Percentiles rank a stretch among this genome's conserved stretches.
These are phyloP conservation scores for Quercus tomentella DNA, from an alignment of 331 rosid genomes.

Conservation along the genomic window DNA sequence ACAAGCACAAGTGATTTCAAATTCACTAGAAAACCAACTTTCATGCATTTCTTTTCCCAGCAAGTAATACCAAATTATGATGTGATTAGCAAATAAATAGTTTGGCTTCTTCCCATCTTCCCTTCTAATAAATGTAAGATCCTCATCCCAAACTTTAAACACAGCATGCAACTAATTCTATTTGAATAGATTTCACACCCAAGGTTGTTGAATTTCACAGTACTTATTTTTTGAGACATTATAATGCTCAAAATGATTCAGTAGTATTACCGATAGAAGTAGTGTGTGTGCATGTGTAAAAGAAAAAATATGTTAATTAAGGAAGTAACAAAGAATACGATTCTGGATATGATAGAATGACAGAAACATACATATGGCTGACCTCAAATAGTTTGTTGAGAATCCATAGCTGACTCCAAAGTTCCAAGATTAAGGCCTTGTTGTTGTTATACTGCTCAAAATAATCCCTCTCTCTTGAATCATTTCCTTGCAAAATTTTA, in stretches of 20 bases:
- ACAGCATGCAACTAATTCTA: not conserved
- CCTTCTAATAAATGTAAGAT: not conserved
- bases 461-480: not conserved
- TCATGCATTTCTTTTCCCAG: not conserved
- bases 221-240: not conserved
- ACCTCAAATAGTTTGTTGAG: no score
- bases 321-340: no score
- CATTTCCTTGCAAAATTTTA: not conserved
- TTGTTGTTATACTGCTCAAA: not conserved
- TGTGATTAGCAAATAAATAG: not conserved
- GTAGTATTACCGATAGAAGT: not conserved
- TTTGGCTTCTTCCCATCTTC: not conserved
- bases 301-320: not conserved
- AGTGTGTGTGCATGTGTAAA: not conserved
- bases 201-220: not conserved
- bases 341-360: no score
- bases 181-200: not conserved
- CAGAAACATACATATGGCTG: no score
- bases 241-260: not conserved
- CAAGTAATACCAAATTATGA: not conserved
- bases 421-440: no score
- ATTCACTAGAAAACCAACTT: not conserved
- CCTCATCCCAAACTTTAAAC: not conserved
- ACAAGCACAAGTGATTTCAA: no score
- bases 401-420: no score